These are phyloP conservation scores for Thymus mandschuricus DNA, from an alignment of 257 asterid species.

Conservation along the genomic window DNA sequence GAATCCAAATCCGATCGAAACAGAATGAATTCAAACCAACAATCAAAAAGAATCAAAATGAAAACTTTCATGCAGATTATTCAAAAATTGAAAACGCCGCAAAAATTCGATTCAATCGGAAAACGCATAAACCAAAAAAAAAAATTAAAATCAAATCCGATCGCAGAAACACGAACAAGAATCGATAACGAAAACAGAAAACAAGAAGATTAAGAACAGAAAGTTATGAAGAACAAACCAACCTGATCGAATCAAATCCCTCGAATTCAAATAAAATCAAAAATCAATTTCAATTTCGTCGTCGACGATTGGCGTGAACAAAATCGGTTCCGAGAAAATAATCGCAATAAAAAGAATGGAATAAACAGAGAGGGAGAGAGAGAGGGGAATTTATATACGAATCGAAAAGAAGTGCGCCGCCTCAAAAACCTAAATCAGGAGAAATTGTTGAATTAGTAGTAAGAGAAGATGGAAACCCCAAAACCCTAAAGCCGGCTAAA, in stretches of 20 bases:
- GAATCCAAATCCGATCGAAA: conserved; percentile 17
- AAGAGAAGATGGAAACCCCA: conserved; percentile 3
- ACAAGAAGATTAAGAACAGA: neutral
- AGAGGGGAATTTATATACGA: conserved; percentile 19
- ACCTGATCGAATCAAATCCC: conserved; percentile 31
- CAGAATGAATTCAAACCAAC: neutral
- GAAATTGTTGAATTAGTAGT: conserved; percentile 23
- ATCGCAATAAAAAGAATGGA: neutral
- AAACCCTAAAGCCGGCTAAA: conserved; percentile 45
- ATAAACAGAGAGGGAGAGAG: neutral
- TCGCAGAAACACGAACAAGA: neutral
- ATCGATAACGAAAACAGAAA: neutral
- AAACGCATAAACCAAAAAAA: neutral
- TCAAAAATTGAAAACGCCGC: neutral
- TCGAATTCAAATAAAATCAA: conserved; percentile 14
- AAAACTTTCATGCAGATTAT: conserved; percentile 21
- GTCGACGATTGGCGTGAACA: neutral
- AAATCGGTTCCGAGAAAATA: conserved; percentile 2
- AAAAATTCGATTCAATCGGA: conserved; percentile 16
- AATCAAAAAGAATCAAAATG: neutral
- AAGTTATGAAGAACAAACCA: conserved; percentile 7
- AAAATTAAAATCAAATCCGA: conserved; percentile 12
- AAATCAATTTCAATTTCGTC: neutral
- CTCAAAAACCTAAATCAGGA: conserved; percentile 38
- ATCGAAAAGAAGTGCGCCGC: conserved; percentile 34